Evolutionary conservation across 768 basidiomycete genomes (phyloP), one percentile per base, ranked within the genome.

Genomic region (Nidularia pulvinata): DNA sequence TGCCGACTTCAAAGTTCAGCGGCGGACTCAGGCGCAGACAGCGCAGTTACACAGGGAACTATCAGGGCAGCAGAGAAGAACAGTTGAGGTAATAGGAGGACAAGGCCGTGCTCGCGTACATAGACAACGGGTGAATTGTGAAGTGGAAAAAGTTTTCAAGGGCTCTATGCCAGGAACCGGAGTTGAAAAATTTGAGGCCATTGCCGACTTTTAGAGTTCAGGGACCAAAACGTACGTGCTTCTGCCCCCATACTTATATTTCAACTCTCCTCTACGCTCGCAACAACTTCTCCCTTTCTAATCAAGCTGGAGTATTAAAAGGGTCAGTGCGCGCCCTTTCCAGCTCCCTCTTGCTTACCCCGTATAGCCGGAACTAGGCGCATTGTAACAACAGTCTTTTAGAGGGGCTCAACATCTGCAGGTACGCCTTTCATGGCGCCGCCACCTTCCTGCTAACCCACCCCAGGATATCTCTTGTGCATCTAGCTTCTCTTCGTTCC

Each of bases 371-470:
- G 69, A 65, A 72, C 65, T 69, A 75, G 78, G 81, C 80, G 71
- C 75, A 78, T 82, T 92, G 89, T 92, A 92, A 66, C 85, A 91
- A 78, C 88, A 90, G 74, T 83, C 80, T 81, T 78, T 80, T 78
- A 84, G 85, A 84, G 87, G 83, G 78, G 84, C 82, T 81, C 80
- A 79, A 81, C 81, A 19, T 19, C 85, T 71, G 76, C 77, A 83
- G 84, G 87, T 86, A 73, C 50, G 76, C 72, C 54, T n/a, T 53
- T 65, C 46, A 66, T 60, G 57, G 51, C 62, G 48, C 56, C 45
- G 59, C 60, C 55, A 39, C 57, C 46, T 46, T 57, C 62, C 61
- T 33, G 56, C 61, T 57, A 65, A 59, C 64, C 61, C 59, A 51
- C 52, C 49, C 35, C 71, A 87, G 81, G 79, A 80, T 78, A 73